Conservation (phyloP, 805 yeast genomes). For the Teunomyces tritomae region DNA sequence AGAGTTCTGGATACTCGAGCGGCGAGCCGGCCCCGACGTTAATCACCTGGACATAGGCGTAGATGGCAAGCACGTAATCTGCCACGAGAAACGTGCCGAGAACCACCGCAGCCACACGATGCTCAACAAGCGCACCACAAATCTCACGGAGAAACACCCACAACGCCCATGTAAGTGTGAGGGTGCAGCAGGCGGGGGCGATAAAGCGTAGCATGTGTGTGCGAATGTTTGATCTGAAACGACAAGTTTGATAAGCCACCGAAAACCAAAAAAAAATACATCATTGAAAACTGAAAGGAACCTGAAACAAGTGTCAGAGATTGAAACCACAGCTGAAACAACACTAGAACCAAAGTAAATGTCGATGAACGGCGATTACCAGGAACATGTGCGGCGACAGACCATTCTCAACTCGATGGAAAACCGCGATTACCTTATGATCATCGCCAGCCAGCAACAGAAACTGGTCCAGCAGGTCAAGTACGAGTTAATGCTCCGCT, state of each 20-base stretch:
- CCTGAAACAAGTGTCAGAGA: too few species aligned
- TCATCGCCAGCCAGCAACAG: slow-evolving; percentile 40
- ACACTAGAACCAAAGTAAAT: neutral
- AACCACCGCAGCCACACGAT: neutral
- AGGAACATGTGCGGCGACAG: slow-evolving; percentile 20
- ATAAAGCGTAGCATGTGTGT: neutral
- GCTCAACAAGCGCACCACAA: slow-evolving; percentile 10
- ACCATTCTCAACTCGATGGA: slow-evolving; percentile 38
- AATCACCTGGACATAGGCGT: slow-evolving; percentile 53
- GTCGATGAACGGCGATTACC: neutral
- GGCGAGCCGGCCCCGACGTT: slow-evolving; percentile 67
- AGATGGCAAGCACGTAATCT: slow-evolving; percentile 38
- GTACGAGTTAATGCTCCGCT: slow-evolving; percentile 34
- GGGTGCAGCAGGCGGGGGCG: slow-evolving; percentile 31
- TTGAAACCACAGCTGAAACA: neutral
- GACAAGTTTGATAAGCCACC: too few species aligned
- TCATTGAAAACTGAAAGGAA: too few species aligned
- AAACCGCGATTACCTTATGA: slow-evolving; percentile 35
- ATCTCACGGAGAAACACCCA: slow-evolving; percentile 35
- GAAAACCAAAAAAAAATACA: neutral
- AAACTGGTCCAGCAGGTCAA: slow-evolving; percentile 43
- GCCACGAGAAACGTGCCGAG: slow-evolving; percentile 14
- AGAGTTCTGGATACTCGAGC: slow-evolving; percentile 48
- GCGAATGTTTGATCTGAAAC: too few species aligned
- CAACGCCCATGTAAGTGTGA: slow-evolving; percentile 47